These are phyloP conservation scores for Saccharum hybrid DNA, from an alignment of 202 grass and related monocot genomes.

Conservation along the genomic window DNA sequence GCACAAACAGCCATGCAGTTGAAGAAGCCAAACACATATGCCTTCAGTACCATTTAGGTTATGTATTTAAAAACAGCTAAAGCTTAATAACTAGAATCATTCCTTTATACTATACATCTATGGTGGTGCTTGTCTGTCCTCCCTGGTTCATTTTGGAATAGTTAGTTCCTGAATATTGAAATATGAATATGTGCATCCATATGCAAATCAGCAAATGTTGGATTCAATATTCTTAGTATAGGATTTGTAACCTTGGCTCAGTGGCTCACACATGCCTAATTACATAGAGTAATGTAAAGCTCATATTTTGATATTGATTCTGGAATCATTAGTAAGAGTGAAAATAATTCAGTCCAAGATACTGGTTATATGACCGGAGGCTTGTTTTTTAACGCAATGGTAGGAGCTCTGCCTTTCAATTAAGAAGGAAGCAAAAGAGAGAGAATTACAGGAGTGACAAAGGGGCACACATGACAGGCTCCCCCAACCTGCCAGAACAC, in stretches of 20 bases:
- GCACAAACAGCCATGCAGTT: slow-evolving; percentile 15
- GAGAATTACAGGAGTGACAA: background rate
- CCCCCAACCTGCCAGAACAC: no score
- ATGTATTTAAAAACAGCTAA: slow-evolving; percentile 8
- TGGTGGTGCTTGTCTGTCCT: slow-evolving; percentile 20
- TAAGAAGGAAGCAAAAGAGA: background rate
- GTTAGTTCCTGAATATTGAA: slow-evolving; percentile 27
- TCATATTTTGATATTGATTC: slow-evolving; percentile 30
- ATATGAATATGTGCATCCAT: background rate
- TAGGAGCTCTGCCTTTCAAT: background rate
- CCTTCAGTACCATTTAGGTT: slow-evolving; percentile 33
- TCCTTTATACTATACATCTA: slow-evolving; percentile 22
- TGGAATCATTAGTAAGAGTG: slow-evolving; percentile 29
- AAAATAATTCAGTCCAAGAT: slow-evolving; percentile 32
- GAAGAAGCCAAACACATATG: slow-evolving; percentile 34
- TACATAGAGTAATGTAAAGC: slow-evolving; percentile 27
- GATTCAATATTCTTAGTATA: slow-evolving; percentile 1
- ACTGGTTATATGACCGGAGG: background rate
- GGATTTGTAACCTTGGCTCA: slow-evolving; percentile 15
- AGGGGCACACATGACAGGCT: no score
- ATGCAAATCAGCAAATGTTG: background rate
- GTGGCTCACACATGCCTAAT: background rate
- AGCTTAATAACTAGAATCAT: slow-evolving; percentile 38
- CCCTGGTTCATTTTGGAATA: slow-evolving; percentile 35
- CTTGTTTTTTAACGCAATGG: slow-evolving; percentile 6